Evolutionary conservation across 495 filamentous ascomycete genomes (phyloP).

Genomic region (Penicillium dipodomyicola): DNA sequence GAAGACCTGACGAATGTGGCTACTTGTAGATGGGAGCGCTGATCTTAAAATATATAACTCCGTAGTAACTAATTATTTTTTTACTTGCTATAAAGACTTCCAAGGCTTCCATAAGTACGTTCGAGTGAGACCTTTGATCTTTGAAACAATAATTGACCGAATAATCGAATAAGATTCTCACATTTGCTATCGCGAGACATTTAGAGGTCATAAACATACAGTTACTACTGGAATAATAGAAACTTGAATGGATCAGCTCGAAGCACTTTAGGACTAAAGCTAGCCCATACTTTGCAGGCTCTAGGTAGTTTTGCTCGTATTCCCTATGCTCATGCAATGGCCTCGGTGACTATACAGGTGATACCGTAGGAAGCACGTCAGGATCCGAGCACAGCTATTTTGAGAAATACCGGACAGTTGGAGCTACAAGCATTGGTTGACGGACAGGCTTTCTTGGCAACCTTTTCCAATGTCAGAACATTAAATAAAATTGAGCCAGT

Average conservation of each 20-base stretch:
- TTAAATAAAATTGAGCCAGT: neutral
- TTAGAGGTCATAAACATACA: neutral
- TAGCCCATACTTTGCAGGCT: neutral
- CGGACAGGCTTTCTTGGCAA: neutral
- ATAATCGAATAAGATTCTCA: neutral
- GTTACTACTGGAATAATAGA: neutral
- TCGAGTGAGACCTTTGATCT: neutral
- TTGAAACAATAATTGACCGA: neutral
- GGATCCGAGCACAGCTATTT: neutral
- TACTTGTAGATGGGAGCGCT: neutral
- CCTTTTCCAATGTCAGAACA: neutral
- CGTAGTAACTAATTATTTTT: too few species aligned
- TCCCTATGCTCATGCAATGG: neutral
- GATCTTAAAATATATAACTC: neutral
- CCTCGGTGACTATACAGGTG: too few species aligned
- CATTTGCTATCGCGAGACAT: neutral
- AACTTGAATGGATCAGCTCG: neutral
- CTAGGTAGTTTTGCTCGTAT: neutral
- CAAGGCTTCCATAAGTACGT: neutral
- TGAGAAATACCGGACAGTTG: neutral
- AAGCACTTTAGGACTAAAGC: neutral
- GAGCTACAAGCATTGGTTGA: neutral
- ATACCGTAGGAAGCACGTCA: neutral
- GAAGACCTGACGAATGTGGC: neutral
- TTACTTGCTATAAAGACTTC: neutral